Base-by-base conservation (phyloP, 352 stramenopile species). In the Phytophthora multivora region DNA sequence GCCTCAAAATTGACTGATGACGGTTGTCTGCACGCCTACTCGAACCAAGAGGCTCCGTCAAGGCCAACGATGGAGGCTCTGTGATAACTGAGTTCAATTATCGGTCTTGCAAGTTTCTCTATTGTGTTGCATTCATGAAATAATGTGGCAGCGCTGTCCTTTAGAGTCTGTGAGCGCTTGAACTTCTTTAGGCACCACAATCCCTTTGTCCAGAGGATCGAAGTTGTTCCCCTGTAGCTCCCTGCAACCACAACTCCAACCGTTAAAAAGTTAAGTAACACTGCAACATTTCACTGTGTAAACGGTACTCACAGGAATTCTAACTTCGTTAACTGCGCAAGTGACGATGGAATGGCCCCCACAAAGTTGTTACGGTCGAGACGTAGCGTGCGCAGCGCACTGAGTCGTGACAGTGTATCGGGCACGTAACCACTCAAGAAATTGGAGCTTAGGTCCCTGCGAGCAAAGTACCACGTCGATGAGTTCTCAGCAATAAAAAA, bases 371-470 rank as follows among this genome's bases (percentile, higher is more conserved):
- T 91, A 43, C 62, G 59, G 40, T 91, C 73, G 26, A 91, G 71
- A 11, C 74, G 76, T 23, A 91, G 68, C n/a, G 76, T 64, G 2
- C 67, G 66, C 8, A 91, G 51, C 0, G 47, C 36, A n/a, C 25
- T 42, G 4, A 91, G 56, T 15, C 40, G 35, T 0, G 78, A 84
- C 3, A 89, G 13, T 7, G 76, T 86, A 36, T 70, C 48, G 11
- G 82, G 82, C 12, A 90, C 64, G 4, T 69, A 28, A 0, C 80
- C 73, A 4, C 69, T 78, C 25, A 91, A 67, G 59, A 86, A 91
- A 47, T 91, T 91, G 15, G 66, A 86, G 64, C 82, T 90, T 39
- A 91, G 40, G 40, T 91, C 82, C 18, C 82, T 91, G 59, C 23
- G 46, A 3, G 12, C 13, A 28, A 31, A 1, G 11, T 23, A 48